A percentile compares a stretch with the other conserved stretches of the same genome.
These are phyloP conservation scores for Fraxinus floribunda DNA, from an alignment of 305 asterid species.

Conservation along the genomic window DNA sequence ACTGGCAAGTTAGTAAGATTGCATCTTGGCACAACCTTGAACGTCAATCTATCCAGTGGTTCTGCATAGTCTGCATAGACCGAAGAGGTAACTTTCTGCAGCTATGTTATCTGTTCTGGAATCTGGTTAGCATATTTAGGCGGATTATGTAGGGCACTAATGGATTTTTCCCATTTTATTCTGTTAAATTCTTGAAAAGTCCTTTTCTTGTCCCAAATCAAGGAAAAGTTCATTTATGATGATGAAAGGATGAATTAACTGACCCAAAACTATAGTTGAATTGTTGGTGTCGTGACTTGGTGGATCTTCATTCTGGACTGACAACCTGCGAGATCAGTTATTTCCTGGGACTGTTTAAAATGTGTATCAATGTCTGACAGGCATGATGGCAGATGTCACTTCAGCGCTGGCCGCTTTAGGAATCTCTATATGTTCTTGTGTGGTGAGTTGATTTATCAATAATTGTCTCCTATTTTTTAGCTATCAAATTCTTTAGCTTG, in stretches of 20 bases:
- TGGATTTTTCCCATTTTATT: not conserved
- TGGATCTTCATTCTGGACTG: not conserved
- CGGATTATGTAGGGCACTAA: not conserved
- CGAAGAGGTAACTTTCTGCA: slow-evolving; percentile 56
- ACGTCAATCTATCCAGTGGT: slow-evolving; percentile 88
- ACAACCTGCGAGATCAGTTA: not conserved
- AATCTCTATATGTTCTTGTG: slow-evolving; percentile 74
- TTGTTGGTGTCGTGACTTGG: not conserved
- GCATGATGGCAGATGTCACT: slow-evolving; percentile 88
- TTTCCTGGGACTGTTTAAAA: slow-evolving; percentile 1
- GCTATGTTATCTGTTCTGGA: not conserved
- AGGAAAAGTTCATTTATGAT: not conserved
- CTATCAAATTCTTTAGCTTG: not conserved
- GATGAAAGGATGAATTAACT: not conserved
- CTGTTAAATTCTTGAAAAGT: not conserved
- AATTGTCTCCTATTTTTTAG: slow-evolving; percentile 1
- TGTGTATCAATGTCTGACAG: slow-evolving; percentile 35
- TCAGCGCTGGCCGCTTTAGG: slow-evolving; percentile 71
- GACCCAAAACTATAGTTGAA: not conserved
- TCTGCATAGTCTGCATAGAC: slow-evolving; percentile 71
- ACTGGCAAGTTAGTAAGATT: slow-evolving; percentile 74
- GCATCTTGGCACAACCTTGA: slow-evolving; percentile 73
- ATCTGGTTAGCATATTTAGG: not conserved
- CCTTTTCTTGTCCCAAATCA: not conserved
- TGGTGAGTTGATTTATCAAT: slow-evolving; percentile 48